Percentiles rank a stretch among this genome's conserved stretches.
These are phyloP conservation scores for Albophoma yamanashiensis DNA, from an alignment of 2,329 filamentous ascomycete species.

Conservation along the genomic window DNA sequence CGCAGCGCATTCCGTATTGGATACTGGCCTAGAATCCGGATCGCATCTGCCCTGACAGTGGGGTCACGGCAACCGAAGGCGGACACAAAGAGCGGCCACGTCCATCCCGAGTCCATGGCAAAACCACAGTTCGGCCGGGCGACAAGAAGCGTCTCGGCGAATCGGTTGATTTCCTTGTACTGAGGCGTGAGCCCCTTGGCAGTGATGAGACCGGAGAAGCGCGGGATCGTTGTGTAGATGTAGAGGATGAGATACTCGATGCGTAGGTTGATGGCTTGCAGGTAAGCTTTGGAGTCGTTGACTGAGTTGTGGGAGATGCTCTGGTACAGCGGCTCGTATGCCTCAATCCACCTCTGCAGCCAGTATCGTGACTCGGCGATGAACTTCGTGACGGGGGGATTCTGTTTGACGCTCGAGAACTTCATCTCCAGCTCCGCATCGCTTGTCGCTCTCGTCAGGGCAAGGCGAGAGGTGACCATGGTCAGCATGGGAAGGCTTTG, in stretches of 20 bases:
- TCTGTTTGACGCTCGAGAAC: conserved; percentile 18
- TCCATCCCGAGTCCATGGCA: conserved; percentile 34
- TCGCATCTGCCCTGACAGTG: conserved; percentile 26
- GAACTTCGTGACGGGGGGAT: conserved; percentile 19
- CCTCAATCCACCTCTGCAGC: conserved; percentile 27
- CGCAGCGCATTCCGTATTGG: conserved; percentile 32
- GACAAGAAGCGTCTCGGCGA: conserved; percentile 25
- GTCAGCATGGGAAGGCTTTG: conserved; percentile 24
- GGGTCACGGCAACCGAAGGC: conserved; percentile 29
- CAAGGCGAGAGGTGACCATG: conserved; percentile 18
- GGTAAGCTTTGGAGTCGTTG: conserved; percentile 14
- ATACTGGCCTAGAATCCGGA: conserved; percentile 27
- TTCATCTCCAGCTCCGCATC: conserved; percentile 17
- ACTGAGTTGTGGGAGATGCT: conserved; percentile 11
- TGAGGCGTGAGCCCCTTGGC: conserved; percentile 28
- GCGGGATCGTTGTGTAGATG: conserved; percentile 26
- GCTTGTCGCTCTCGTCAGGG: conserved; percentile 14
- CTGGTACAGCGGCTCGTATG: conserved; percentile 25
- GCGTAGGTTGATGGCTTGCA: conserved; percentile 27
- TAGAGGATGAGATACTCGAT: conserved; percentile 31
- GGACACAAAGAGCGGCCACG: conserved; percentile 31
- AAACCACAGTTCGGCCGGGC: conserved; percentile 26
- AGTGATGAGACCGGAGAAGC: conserved; percentile 23
- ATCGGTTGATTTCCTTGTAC: conserved; percentile 28
- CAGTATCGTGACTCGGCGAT: conserved; percentile 25